Conservation (phyloP, 371 early-diverging fungal genomes). For the Syncephalastrum monosporum region DNA sequence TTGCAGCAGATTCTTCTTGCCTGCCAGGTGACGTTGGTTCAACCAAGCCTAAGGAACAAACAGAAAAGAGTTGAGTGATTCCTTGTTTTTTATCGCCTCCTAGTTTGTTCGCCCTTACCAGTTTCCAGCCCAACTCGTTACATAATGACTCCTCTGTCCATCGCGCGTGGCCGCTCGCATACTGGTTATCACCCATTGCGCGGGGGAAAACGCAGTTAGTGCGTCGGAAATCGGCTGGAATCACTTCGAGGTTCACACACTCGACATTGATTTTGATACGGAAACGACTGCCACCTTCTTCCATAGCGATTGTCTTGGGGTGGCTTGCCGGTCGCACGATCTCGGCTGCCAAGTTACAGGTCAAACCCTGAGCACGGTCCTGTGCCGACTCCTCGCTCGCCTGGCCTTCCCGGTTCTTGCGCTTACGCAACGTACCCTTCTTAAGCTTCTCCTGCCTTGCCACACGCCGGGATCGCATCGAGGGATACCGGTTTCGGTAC, state of each 20-base stretch:
- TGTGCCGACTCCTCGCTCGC: constrained; percentile 16
- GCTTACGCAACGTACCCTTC: constrained; percentile 40
- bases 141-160: constrained; percentile 45
- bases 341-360: constrained; percentile 18
- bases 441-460: constrained; percentile 75
- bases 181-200: constrained; percentile 25
- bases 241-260: constrained; percentile 38
- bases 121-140: constrained; percentile 52
- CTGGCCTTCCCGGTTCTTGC: constrained; percentile 11
- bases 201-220: constrained; percentile 44
- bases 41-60: constrained; percentile 40
- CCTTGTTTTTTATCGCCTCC: constrained; percentile 2
- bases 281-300: constrained; percentile 32
- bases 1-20: constrained; percentile 47
- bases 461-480: constrained; percentile 75
- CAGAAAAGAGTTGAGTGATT: constrained; percentile 2
- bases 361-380: too few species aligned
- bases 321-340: constrained; percentile 37
- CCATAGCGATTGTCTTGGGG: constrained; percentile 47
- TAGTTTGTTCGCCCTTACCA: constrained; percentile 24
- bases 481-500: constrained; percentile 82
- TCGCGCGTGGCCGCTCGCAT: constrained; percentile 15
- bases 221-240: constrained; percentile 36
- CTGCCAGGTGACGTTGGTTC: constrained; percentile 43
- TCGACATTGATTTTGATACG: constrained; percentile 47